Base-by-base conservation (phyloP, 352 stramenopile species). In the Phytophthora ohioensis region DNA sequence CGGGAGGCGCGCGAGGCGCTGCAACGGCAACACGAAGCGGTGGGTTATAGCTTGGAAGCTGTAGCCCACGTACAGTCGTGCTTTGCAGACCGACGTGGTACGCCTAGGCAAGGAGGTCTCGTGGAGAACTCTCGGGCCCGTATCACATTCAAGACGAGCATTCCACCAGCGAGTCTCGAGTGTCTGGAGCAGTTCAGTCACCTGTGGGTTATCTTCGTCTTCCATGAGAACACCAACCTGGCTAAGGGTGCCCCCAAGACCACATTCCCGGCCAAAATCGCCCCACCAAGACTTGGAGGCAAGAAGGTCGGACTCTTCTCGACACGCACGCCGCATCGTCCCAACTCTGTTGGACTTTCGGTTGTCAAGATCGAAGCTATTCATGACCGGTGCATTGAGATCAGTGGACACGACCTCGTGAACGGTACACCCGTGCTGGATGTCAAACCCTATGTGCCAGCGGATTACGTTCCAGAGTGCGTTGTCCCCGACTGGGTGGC, bases 401-500 rank as follows among this genome's bases (percentile, higher is more conserved):
- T 98, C 67, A 93, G 91, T 57, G 95, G 95, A 36, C 87, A 98
- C 49, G 96, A 99, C 71, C 85, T 99, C 7, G 88, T 98, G 48
- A 90, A 99, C 76, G 97, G 97, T 54, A 99, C 98, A 27, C 98
- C 98, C 0, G 91, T 99, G 35, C 79, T 99, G 17, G 98, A 99
- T 73, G 93, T 99, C 54, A 99, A 99, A 80, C 98, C 98, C 9
- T 99, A 99, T 75, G 97, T 99, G 45, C 86, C 87, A 11, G 88
- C 88, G 39, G 89, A 96, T 76, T 85, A 79, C 52, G 76, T 95
- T 6, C 58, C 65, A 3, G 78, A 78, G 54, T 76, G 92, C 56
- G 54, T 79, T 32, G 84, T 90, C 6, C 88, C 88, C 4, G 66
- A 87, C 30, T 95, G 88, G 88, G 86, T 95, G 46, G 82, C 72